Base-by-base conservation (phyloP, 805 yeast genomes). In the Metschnikowia borealis region DNA sequence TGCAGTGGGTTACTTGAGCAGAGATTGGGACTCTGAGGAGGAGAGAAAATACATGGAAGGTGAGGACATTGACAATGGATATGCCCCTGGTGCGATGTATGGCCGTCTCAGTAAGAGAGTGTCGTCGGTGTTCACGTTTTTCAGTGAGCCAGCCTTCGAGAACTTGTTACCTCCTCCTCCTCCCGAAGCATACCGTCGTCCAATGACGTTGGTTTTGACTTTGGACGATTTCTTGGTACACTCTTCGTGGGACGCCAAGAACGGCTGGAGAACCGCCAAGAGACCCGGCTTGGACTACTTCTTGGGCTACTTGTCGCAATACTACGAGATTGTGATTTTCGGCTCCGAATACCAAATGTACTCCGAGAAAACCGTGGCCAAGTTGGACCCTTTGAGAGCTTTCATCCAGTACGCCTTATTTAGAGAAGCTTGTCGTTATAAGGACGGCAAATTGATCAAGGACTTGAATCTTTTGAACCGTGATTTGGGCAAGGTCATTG, bases 221-320 rank as follows among this genome's bases (percentile, higher is more conserved):
- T 78, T 94, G 62, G 99, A 94, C 61, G 99, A 94, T 63, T 73
- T 94, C 53, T 78, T 94, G 64, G 82, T 92, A 50, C 97, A 94
- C 67, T 84, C 96, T 37, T 88, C 86, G 55, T 94, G 99, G 99
- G 81, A 88, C 50, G 82, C 89, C 58, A 83, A 88, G 68, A 78
- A 82, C 65, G 99, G 99, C 48, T 94, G 99, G 99, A 85, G 94
- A 73, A 92, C 97, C 14, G 98, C 96, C 31, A 94, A 94, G 77
- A 89, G 99, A 75, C 98, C 99, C 33, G 99, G 99, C 55, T 84
- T 89, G 54, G 99, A 95, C 69, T 94, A 94, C 75, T 94, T 94
- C 73, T 74, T 94, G 65, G 96, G 96, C 29, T 94, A 94, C 70
- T 75, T 94, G 60, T 87, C 97, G 6, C 96, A 89, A 72, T 92